phyloP scores from a whole-genome alignment of 306 rosid species.

The Rubus idaeus region DNA sequence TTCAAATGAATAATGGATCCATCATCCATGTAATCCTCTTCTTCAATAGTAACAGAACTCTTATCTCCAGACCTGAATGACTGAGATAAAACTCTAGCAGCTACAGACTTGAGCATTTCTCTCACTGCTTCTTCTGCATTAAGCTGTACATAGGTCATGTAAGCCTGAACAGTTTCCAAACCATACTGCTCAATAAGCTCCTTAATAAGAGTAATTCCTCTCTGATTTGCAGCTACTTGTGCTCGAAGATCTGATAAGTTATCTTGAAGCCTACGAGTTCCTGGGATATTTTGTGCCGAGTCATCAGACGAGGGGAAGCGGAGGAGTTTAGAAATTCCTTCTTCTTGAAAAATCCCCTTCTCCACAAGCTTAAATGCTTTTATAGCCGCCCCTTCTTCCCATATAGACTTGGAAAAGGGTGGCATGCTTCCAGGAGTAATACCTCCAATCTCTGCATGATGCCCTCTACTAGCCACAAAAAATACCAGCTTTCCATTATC shows the following conservation, averaged over 20 bases:
- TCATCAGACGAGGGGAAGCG: conserved; percentile 57
- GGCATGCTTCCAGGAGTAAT: conserved; percentile 99
- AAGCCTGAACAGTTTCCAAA: conserved; percentile 80
- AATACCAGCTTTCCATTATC: conserved; percentile 65
- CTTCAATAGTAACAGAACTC: conserved; percentile 53
- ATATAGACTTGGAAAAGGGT: conserved; percentile 83
- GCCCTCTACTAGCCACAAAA: conserved; percentile 94
- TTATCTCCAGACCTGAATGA: conserved; percentile 29
- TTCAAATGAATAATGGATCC: conserved; percentile 87
- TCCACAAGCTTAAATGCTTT: conserved; percentile 93
- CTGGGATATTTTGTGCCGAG: conserved; percentile 52
- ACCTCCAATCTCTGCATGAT: conserved; percentile 93
- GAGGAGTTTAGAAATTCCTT: conserved; percentile 67
- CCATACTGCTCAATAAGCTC: conserved; percentile 91
- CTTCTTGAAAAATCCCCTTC: conserved; percentile 79
- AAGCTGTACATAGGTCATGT: conserved; percentile 83
- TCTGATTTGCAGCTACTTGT: conserved; percentile 92
- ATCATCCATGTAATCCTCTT: conserved; percentile 98
- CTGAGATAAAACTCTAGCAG: conserved; percentile 52
- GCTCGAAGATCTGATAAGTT: conserved; percentile 90
- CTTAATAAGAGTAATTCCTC: conserved; percentile 76
- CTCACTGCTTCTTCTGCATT: conserved; percentile 95
- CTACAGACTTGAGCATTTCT: conserved; percentile 84
- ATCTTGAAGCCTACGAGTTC: conserved; percentile 86
- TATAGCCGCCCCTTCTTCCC: conserved; percentile 92